These are phyloP conservation scores for Thermothielavioides terrestris DNA, from an alignment of 495 filamentous ascomycete genomes.

Conservation along the genomic window DNA sequence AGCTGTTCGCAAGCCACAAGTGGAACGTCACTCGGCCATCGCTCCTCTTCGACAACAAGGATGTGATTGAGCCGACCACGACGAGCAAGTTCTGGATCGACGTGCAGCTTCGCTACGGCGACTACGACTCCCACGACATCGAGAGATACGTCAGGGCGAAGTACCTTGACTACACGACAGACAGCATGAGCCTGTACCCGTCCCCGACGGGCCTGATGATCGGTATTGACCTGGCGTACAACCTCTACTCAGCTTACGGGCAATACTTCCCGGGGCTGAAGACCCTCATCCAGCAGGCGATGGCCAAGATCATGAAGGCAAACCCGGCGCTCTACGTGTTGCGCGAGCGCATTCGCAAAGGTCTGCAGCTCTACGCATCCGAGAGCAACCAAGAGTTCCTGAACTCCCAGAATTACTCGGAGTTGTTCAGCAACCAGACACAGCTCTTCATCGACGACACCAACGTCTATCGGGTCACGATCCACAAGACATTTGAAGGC, in stretches of 20 bases:
- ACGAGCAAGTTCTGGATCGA: conserved; percentile 99
- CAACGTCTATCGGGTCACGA: conserved; percentile 98
- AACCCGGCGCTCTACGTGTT: conserved; percentile 96
- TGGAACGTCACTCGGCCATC: conserved; percentile 97
- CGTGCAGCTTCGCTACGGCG: conserved; percentile 94
- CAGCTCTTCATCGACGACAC: conserved; percentile 99
- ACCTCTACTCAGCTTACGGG: conserved; percentile 94
- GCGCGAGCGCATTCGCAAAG: conserved; percentile 96
- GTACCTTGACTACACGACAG: conserved; percentile 97
- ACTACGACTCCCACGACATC: conserved; percentile 99
- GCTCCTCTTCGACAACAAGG: conserved; percentile 90
- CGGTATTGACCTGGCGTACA: conserved; percentile 95
- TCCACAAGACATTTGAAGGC: conserved; percentile 99
- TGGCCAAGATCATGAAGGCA: conserved; percentile 99
- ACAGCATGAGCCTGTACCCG: conserved; percentile 98
- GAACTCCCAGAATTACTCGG: conserved; percentile 99
- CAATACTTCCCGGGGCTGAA: conserved; percentile 99
- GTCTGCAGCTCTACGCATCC: conserved; percentile 94
- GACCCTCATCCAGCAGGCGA: conserved; percentile 91
- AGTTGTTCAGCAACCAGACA: conserved; percentile 97
- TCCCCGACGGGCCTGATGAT: conserved; percentile 98
- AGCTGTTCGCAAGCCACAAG: conserved; percentile 96
- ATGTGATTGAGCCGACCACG: conserved; percentile 86
- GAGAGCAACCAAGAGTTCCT: conserved; percentile 99
- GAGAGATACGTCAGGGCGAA: conserved; percentile 97